Evolutionary conservation across 208 protist species (phyloP), one percentile per base, ranked within the genome.

Genomic region (Herpetomonas samuelpessoai): DNA sequence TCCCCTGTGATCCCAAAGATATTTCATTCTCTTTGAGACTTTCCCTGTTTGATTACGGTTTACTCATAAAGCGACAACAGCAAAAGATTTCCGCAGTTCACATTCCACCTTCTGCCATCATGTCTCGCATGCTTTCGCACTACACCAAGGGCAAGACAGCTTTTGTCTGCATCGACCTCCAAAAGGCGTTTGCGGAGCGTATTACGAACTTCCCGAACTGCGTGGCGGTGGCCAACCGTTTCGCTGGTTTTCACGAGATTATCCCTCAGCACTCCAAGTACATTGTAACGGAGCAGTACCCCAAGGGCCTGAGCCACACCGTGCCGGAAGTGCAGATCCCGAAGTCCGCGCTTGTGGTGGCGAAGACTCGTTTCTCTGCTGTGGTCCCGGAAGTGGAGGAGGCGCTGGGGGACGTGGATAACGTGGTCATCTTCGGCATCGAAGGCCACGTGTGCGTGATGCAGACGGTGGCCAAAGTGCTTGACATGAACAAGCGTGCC

Each of bases 211-310:
- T 93, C 21, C 16, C 51, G 1, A 84, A 86, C 69, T 88, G 76
- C 59, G 83, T 91, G 19, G 86, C 86, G 45, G 86, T 93, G 3
- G 83, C 86, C 3, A 93, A 93, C 61, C 82, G 78, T 0, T 74
- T 89, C 47, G 82, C 77, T 1, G 52, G 55, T 21, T 47, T 86
- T 30, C 81, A 88, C 67, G 62, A 74, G 57, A 45, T 64, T 2
- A 31, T 88, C n/a, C 68, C 76, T 4, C 57, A 85, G 51, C 35
- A 81, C 56, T 88, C 86, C 21, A 82, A 79, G 65, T 90, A 83
- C 71, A 81, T 88, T 41, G 76, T 84, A 10, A 93, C 86, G 28
- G 83, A 93, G 76, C 86, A 93, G 62, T 91, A 93, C 66, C 86
- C 82, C 2, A 91, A 93, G 38, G 83, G 77, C 12, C 65, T 93